These are phyloP conservation scores for Hemerocallis citrina DNA, from an alignment of 106 monocot genomes.

Conservation along the genomic window DNA sequence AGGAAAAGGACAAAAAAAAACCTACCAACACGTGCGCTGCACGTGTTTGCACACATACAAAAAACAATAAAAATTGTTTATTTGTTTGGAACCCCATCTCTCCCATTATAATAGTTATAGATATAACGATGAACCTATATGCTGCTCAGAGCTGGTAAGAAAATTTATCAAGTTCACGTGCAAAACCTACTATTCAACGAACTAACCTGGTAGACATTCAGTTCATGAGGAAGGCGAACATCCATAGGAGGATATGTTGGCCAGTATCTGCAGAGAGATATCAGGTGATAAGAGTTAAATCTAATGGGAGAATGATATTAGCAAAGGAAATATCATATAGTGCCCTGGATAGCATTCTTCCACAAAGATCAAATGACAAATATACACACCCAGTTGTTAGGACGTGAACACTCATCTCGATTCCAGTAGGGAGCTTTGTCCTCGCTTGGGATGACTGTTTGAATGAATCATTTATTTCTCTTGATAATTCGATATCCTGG, in stretches of 20 bases:
- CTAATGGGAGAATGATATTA: background rate
- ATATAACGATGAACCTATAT: too few species aligned
- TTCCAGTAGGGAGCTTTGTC: conserved; percentile 94
- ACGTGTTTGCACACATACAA: too few species aligned
- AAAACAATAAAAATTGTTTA: too few species aligned
- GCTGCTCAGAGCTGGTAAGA: too few species aligned
- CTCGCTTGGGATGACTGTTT: conserved; percentile 98
- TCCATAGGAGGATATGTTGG: conserved; percentile 99
- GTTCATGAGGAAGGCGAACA: conserved; percentile 91
- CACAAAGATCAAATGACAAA: background rate
- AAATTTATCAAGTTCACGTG: too few species aligned
- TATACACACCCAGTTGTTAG: conserved; percentile 87
- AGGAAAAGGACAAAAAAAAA: too few species aligned
- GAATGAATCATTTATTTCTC: conserved; percentile 99
- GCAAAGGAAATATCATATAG: background rate
- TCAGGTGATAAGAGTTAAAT: background rate
- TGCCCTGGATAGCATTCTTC: background rate
- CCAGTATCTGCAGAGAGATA: conserved; percentile 59
- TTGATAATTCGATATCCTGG: conserved; percentile 96
- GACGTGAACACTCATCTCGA: conserved; percentile 99
- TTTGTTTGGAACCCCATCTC: too few species aligned
- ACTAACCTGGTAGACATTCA: conserved; percentile 98
- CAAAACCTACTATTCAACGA: background rate
- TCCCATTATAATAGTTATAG: too few species aligned
- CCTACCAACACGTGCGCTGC: too few species aligned